A percentile compares a stretch with the other conserved stretches of the same genome.
Conservation (phyloP, 306 rosid species). For the Dalbergia oliveri region DNA sequence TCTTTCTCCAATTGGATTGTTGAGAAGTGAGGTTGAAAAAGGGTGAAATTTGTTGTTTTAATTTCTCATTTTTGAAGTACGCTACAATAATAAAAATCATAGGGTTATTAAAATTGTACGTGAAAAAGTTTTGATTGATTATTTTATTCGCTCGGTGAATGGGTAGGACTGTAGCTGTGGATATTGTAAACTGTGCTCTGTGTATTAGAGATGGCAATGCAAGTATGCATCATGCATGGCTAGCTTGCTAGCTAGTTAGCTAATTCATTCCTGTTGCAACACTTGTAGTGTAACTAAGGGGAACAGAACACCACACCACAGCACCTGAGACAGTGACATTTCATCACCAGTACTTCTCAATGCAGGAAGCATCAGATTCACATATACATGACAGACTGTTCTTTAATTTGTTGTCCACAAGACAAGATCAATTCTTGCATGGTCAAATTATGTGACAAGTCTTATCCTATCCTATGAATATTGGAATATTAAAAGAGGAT, state of each 20-base stretch:
- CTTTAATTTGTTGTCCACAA: background rate
- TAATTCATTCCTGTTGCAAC: background rate
- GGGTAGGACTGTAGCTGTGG: background rate
- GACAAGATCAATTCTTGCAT: background rate
- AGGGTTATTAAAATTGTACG: no score
- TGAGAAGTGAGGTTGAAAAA: no score
- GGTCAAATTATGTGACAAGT: background rate
- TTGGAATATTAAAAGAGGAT: background rate
- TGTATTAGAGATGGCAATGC: background rate
- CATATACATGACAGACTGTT: background rate
- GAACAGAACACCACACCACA: background rate
- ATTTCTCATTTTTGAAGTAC: no score
- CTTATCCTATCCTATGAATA: slow-evolving; percentile 1
- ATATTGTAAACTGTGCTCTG: background rate
- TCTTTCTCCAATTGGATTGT: no score
- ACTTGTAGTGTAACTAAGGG: background rate
- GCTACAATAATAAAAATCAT: no score
- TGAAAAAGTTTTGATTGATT: background rate
- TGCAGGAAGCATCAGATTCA: background rate
- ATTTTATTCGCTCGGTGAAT: background rate
- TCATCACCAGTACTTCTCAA: background rate
- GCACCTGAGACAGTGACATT: slow-evolving; percentile 23
- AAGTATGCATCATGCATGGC: background rate
- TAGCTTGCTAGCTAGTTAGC: background rate
- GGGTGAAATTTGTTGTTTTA: no score